Evolutionary conservation across 2,329 filamentous ascomycete genomes (phyloP), one percentile per base, ranked within the genome.

Genomic region (Sporothrix inflata): DNA sequence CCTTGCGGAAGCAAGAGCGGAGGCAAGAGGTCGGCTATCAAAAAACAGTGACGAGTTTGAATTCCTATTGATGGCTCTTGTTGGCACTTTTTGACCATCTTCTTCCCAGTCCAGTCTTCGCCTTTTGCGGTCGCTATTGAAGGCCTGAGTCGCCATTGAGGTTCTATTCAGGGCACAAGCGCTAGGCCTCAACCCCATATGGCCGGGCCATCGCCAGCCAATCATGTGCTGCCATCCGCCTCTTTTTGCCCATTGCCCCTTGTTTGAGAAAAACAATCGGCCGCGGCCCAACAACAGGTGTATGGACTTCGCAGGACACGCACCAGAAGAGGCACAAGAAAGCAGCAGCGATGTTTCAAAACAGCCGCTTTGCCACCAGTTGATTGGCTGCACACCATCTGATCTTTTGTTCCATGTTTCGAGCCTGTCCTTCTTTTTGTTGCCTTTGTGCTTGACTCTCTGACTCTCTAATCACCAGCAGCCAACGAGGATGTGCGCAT

Each of bases 371-470:
- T 47, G 57, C 30, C 57, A 42, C 69, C 45, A 34, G n/a, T 65
- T 42, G 69, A 71, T 71, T 71, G 69, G 69, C 45, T 27, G 27
- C 40, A 47, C 57, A 53, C 69, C 69, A 40, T 71, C 69, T 42
- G 42, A 55, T 27, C 69, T n/a, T 38, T 67, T 61, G 68, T 47
- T 38, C 55, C 68, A 24, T 70, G 68, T 61, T 70, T 60, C 67
- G 49, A 57, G 38, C 30, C 38, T 55, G 9, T 55, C 60, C 38
- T 69, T 38, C 51, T n/a, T 49, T 21, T 42, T 27, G 19, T n/a
- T 21, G 27, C 12, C 38, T 38, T 45, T 63, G 2, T 21, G 24
- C 19, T 6, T 42, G 38, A 45, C 40, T 16, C n/a, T 67, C n/a
- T n/a, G n/a, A n/a, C n/a, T n/a, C n/a, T n/a, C n/a, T n/a, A n/a